Percentiles rank a stretch among this genome's conserved stretches.
Conservation (phyloP, 2,329 filamentous ascomycete genomes). For the Fusarium verticillioides region DNA sequence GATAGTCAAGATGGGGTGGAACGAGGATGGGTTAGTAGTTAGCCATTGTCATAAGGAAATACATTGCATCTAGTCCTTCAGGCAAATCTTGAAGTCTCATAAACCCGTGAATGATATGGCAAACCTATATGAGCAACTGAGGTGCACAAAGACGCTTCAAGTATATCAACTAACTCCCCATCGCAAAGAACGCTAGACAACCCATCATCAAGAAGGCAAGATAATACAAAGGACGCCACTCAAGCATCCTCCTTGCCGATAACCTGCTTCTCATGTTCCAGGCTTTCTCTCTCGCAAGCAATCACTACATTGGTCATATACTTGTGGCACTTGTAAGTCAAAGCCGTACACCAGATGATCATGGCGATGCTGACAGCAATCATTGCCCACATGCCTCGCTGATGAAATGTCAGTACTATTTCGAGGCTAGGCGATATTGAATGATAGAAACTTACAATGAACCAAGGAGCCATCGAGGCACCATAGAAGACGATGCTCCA, state of each 20-base stretch:
- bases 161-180: not conserved
- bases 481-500: conserved; percentile 79
- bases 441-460: conserved; percentile 59
- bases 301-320: conserved; percentile 2
- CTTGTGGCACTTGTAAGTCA: conserved; percentile 54
- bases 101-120: not conserved
- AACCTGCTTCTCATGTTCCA: conserved; percentile 17
- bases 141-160: not conserved
- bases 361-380: conserved; percentile 71
- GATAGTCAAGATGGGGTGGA: not conserved
- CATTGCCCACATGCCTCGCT: conserved; percentile 80
- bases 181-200: not conserved
- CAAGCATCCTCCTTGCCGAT: conserved; percentile 1
- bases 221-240: not conserved
- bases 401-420: not conserved
- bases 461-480: conserved; percentile 73
- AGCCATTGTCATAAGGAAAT: conserved; percentile 5
- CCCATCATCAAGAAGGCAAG: not conserved
- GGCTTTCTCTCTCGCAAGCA: conserved; percentile 1
- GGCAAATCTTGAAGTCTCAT: not conserved
- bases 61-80: not conserved
- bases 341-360: conserved; percentile 66
- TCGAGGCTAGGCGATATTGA: fast-evolving
- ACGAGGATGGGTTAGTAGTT: not conserved
- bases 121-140: not conserved